A percentile compares a stretch with the other conserved stretches of the same genome.
Conservation (phyloP, 176 grass and related monocot genomes). For the Microstegium vimineum region DNA sequence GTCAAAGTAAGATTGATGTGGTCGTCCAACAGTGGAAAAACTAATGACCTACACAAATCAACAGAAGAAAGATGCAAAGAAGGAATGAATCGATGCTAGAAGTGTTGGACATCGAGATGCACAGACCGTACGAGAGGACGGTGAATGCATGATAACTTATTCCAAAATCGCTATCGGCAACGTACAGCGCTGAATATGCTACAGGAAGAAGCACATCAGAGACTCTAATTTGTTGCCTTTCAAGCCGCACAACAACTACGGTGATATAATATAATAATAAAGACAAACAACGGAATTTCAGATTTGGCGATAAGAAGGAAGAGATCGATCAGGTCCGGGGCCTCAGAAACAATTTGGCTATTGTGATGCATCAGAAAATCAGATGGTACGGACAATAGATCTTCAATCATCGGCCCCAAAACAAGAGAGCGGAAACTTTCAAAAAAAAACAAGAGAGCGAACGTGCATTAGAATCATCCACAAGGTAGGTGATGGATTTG, state of each 20-base stretch:
- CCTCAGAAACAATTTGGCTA: conserved; percentile 33
- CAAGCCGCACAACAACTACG: fast-evolving
- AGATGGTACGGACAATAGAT: conserved; percentile 60
- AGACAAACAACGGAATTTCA: too few species aligned
- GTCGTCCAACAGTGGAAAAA: background rate
- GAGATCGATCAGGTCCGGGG: background rate
- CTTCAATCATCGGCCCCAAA: conserved; percentile 20
- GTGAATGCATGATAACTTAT: conserved; percentile 45
- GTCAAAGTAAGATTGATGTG: background rate
- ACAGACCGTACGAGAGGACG: background rate
- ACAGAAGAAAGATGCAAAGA: too few species aligned
- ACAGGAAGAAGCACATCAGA: conserved; percentile 58
- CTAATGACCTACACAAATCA: too few species aligned
- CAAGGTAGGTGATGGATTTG: too few species aligned
- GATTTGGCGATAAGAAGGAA: too few species aligned
- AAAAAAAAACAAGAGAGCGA: too few species aligned
- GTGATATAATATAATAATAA: fast-evolving
- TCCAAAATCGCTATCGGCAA: conserved; percentile 53
- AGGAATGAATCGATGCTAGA: too few species aligned
- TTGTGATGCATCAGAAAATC: conserved; percentile 34
- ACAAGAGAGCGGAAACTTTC: background rate
- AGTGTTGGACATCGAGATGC: conserved; percentile 32
- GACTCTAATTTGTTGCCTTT: conserved; percentile 80
- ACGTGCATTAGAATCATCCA: too few species aligned
- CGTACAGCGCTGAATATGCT: conserved; percentile 78